Conservation (phyloP, 164 flowering plant species). For the Kalanchoe fedtschenkoi region DNA sequence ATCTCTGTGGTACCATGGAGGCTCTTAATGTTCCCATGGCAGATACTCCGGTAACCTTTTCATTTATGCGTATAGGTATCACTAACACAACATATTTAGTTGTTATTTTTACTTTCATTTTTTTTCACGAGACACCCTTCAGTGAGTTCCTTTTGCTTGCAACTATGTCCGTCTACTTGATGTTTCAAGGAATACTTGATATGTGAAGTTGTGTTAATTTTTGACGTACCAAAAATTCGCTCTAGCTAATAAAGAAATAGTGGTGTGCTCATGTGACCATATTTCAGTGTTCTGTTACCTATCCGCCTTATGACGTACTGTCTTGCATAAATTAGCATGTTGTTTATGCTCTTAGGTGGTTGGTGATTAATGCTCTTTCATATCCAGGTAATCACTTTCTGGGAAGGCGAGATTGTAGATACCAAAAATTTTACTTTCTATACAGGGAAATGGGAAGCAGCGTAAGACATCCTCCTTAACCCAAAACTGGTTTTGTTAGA, state of each 20-base stretch:
- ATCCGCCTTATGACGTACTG: neutral
- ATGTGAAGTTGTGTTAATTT: neutral
- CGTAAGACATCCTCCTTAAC: slow-evolving; percentile 31
- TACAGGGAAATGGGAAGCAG: slow-evolving; percentile 97
- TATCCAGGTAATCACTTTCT: slow-evolving; percentile 86
- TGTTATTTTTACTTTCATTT: too few species aligned
- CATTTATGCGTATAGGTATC: too few species aligned
- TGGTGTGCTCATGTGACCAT: neutral
- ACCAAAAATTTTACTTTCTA: slow-evolving; percentile 82
- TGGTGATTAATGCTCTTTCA: slow-evolving; percentile 2
- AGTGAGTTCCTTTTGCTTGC: too few species aligned
- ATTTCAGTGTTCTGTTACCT: neutral
- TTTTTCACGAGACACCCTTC: too few species aligned
- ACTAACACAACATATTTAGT: too few species aligned
- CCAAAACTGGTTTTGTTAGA: neutral
- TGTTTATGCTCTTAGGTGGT: neutral
- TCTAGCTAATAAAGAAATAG: too few species aligned
- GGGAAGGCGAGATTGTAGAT: slow-evolving; percentile 99
- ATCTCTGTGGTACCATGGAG: slow-evolving; percentile 98
- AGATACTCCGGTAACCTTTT: slow-evolving; percentile 80
- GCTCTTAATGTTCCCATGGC: slow-evolving; percentile 98
- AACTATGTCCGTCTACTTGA: too few species aligned
- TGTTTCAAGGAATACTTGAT: neutral
- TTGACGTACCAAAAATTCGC: neutral
- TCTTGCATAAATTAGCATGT: neutral